These are phyloP conservation scores for Volvox carteri DNA, from an alignment of 163 green algal species.

Conservation along the genomic window DNA sequence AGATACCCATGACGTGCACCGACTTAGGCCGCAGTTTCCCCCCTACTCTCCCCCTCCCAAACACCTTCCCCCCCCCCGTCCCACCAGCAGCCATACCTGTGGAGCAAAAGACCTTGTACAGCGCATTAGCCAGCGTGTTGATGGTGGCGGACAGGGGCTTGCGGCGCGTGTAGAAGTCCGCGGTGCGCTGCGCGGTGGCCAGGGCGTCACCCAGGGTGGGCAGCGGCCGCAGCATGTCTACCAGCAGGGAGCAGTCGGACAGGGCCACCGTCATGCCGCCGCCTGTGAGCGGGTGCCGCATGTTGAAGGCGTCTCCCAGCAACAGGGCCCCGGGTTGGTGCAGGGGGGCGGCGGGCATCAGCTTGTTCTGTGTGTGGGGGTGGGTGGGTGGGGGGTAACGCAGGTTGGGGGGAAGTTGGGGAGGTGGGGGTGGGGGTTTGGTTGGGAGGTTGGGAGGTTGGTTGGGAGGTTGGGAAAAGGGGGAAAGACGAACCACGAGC, in stretches of 20 bases:
- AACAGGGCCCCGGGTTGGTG: constrained; percentile 93
- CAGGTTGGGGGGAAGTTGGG: neutral
- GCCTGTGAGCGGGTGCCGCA: constrained; percentile 98
- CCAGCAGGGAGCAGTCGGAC: constrained; percentile 89
- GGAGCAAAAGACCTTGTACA: constrained; percentile 89
- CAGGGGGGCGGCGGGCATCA: constrained; percentile 87
- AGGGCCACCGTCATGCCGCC: constrained; percentile 97
- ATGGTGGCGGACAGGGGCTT: constrained; percentile 98
- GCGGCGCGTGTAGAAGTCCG: constrained; percentile 93
- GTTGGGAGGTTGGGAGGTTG: too few species aligned
- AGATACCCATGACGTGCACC: too few species aligned
- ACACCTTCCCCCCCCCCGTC: too few species aligned
- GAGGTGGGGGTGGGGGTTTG: neutral
- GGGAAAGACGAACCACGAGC: too few species aligned
- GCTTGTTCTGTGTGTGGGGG: constrained; percentile 88
- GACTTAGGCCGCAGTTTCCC: too few species aligned
- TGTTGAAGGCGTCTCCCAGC: constrained; percentile 99
- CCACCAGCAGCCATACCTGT: constrained; percentile 61
- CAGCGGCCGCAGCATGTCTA: constrained; percentile 90
- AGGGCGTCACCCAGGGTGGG: constrained; percentile 79
- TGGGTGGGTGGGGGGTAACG: neutral
- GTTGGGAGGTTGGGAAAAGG: too few species aligned
- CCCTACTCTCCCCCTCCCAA: too few species aligned
- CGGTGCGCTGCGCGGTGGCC: constrained; percentile 78
- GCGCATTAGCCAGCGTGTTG: constrained; percentile 98